phyloP scores from a whole-genome alignment of 768 basidiomycete genomes.

The Mycena capillaripes region DNA sequence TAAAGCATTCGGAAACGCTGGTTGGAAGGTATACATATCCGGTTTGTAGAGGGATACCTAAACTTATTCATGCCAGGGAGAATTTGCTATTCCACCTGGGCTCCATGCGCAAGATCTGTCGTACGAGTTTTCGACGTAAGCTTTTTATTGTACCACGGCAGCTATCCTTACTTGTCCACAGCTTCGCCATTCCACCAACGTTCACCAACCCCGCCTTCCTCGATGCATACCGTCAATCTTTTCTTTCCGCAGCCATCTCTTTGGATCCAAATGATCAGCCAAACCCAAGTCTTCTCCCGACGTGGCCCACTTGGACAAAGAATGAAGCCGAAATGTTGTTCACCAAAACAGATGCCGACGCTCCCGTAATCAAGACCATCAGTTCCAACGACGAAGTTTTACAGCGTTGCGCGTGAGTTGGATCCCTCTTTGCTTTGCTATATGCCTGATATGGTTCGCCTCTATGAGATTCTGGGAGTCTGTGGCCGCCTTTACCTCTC shows the following conservation, averaged over 20 bases:
- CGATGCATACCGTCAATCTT: slow-evolving; percentile 15
- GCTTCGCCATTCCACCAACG: slow-evolving; percentile 5
- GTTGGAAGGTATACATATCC: no score
- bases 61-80: no score
- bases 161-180: background rate
- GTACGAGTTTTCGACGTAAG: slow-evolving; percentile 11
- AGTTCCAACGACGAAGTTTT: no score
- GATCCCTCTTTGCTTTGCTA: no score
- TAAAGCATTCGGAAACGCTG: no score
- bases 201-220: slow-evolving; percentile 11
- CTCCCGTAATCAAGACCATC: no score
- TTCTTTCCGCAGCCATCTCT: background rate
- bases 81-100: background rate
- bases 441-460: no score
- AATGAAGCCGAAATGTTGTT: background rate
- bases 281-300: background rate
- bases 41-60: no score
- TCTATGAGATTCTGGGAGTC: no score
- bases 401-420: no score
- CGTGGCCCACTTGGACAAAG: background rate
- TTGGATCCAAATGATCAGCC: background rate
- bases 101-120: slow-evolving; percentile 10
- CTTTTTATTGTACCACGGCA: background rate
- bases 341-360: no score
- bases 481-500: no score